phyloP scores from a whole-genome alignment of 1,284 basidiomycete genomes.

The Naganishia liquefaciens region DNA sequence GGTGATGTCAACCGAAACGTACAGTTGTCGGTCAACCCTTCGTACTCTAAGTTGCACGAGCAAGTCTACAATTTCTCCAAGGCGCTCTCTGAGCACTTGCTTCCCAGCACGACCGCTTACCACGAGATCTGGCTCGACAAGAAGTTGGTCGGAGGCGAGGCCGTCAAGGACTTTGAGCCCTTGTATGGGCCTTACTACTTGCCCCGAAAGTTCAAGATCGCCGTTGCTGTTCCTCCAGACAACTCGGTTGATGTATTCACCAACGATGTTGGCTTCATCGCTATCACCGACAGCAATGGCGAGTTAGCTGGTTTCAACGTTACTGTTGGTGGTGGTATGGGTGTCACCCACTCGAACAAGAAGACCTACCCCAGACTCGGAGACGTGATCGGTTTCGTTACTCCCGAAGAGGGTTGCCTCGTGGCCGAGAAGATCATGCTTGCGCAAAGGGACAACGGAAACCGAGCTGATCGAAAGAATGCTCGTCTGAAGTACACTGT shows the following conservation, averaged over 20 bases:
- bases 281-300: conserved; percentile 74
- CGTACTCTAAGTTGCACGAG: conserved; percentile 77
- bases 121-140: conserved; percentile 99
- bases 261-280: conserved; percentile 94
- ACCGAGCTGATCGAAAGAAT: conserved; percentile 78
- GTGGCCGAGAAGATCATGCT: conserved; percentile 93
- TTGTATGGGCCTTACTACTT: conserved; percentile 97
- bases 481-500: conserved; percentile 96
- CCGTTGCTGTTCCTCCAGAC: conserved; percentile 91
- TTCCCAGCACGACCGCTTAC: conserved; percentile 90
- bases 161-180: conserved; percentile 90
- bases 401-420: conserved; percentile 77
- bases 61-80: conserved; percentile 87
- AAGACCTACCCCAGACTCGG: conserved; percentile 94
- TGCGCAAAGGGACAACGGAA: conserved; percentile 92
- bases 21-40: conserved; percentile 87
- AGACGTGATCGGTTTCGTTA: conserved; percentile 89
- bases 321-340: conserved; percentile 93
- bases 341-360: conserved; percentile 98
- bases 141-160: conserved; percentile 87
- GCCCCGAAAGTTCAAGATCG: conserved; percentile 98
- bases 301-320: conserved; percentile 87
- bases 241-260: conserved; percentile 97
- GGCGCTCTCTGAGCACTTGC: conserved; percentile 78
- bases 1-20: conserved; percentile 96